These are phyloP conservation scores for Colletotrichum lini DNA, from an alignment of 2,329 filamentous ascomycete genomes.

Conservation along the genomic window DNA sequence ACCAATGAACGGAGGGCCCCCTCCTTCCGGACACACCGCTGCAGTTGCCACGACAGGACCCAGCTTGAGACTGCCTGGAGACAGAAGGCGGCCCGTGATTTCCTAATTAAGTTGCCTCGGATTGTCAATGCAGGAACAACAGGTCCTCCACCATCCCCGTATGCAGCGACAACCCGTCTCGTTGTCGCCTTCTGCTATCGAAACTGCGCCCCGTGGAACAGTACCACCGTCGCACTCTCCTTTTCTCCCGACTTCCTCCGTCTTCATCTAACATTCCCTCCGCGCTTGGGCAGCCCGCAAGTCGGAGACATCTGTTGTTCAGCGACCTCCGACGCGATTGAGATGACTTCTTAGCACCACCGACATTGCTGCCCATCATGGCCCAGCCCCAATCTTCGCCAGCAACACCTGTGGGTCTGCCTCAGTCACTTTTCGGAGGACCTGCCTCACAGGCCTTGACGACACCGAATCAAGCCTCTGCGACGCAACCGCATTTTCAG, in stretches of 20 bases:
- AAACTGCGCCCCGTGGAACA: conserved; percentile 13
- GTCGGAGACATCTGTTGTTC: conserved; percentile 1
- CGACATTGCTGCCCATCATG: conserved; percentile 51
- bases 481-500: conserved; percentile 44
- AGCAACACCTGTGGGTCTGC: conserved; percentile 60
- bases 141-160: conserved; percentile 26
- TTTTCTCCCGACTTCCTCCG: conserved; percentile 1
- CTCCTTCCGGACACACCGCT: conserved; percentile 16
- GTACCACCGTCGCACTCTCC: not conserved
- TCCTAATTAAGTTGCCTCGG: conserved; percentile 36
- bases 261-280: not conserved
- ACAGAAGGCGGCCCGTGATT: conserved; percentile 36
- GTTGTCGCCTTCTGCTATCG: conserved; percentile 22
- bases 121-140: conserved; percentile 42
- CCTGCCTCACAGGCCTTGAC: conserved; percentile 48
- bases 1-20: conserved; percentile 21
- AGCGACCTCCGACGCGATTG: conserved; percentile 26
- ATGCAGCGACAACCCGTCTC: conserved; percentile 28
- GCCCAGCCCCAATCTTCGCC: conserved; percentile 50
- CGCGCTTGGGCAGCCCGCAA: not conserved
- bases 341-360: conserved; percentile 35
- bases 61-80: conserved; percentile 15
- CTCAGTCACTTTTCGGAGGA: conserved; percentile 64
- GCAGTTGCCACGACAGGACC: conserved; percentile 35
- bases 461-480: conserved; percentile 50